A percentile compares a stretch with the other conserved stretches of the same genome.
These are phyloP conservation scores for Celoporthe dispersa DNA, from an alignment of 2,329 filamentous ascomycete genomes.

Conservation along the genomic window DNA sequence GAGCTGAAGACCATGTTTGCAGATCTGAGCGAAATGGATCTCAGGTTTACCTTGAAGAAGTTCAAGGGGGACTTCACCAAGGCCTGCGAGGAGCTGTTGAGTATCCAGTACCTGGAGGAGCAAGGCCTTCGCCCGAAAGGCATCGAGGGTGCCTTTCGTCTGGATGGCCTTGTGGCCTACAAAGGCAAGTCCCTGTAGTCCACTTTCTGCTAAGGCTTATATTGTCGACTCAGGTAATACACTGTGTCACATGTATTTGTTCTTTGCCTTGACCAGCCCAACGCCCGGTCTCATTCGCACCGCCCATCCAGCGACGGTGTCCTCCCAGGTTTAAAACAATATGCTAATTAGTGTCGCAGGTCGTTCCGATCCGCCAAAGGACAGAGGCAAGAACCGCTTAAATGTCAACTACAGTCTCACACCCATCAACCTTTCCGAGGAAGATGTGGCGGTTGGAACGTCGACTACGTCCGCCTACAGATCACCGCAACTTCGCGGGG, in stretches of 20 bases:
- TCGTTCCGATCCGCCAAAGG: constrained; percentile 17
- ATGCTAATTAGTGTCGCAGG: constrained; percentile 9
- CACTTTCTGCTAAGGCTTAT: constrained; percentile 14
- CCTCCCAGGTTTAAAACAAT: not conserved
- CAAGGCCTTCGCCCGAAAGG: constrained; percentile 68
- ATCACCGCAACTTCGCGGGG: constrained; percentile 12
- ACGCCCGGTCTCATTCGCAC: not conserved
- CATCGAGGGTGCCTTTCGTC: constrained; percentile 78
- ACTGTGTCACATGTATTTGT: not conserved
- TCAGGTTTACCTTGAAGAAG: constrained; percentile 70
- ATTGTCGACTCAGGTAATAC: not conserved
- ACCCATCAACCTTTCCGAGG: constrained; percentile 20
- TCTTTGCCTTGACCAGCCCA: not conserved
- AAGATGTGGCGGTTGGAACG: constrained; percentile 20
- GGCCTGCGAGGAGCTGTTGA: constrained; percentile 81
- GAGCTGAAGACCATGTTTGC: constrained; percentile 75
- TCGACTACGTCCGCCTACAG: not conserved
- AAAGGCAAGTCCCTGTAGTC: constrained; percentile 37
- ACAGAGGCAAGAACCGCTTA: constrained; percentile 24
- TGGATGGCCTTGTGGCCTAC: constrained; percentile 47
- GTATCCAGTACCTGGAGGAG: constrained; percentile 76
- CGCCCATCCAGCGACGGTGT: not conserved
- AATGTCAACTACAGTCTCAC: constrained; percentile 26
- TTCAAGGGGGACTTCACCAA: constrained; percentile 67
- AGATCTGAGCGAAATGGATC: constrained; percentile 66